Percentiles rank a stretch among this genome's conserved stretches.
phyloP scores from a whole-genome alignment of 345 rosid genomes.

The Punica granatum region DNA sequence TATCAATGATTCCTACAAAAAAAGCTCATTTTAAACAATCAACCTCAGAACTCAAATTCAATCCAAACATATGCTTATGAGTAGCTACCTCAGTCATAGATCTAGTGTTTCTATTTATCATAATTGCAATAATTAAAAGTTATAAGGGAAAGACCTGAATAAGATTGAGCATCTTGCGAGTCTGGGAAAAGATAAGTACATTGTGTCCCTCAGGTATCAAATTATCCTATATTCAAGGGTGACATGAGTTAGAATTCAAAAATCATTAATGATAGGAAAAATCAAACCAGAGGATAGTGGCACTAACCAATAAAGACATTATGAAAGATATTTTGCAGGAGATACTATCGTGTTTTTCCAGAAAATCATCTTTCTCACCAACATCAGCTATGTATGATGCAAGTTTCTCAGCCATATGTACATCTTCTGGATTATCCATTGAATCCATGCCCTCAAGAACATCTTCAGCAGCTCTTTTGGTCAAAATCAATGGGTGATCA shows the following conservation, averaged over 20 bases:
- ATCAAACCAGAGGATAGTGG: not conserved
- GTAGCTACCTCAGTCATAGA: not conserved
- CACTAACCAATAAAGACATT: conserved; percentile 67
- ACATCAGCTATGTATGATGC: conserved; percentile 85
- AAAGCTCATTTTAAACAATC: conserved; percentile 8
- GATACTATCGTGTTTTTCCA: conserved; percentile 63
- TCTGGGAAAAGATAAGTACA: conserved; percentile 92
- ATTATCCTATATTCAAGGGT: conserved; percentile 33
- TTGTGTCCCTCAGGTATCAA: conserved; percentile 89
- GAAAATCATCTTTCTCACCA: conserved; percentile 65
- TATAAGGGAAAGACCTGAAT: conserved; percentile 58
- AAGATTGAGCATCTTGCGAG: conserved; percentile 93
- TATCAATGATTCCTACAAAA: conserved; percentile 55
- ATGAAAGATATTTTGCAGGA: conserved; percentile 94
- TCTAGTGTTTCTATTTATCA: not conserved
- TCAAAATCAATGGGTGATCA: conserved; percentile 70
- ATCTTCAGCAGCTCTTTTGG: conserved; percentile 83
- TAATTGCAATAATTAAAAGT: not conserved
- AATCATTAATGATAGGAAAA: not conserved
- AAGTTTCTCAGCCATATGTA: conserved; percentile 71
- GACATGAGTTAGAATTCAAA: not conserved
- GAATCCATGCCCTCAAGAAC: conserved; percentile 92
- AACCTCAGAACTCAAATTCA: not conserved
- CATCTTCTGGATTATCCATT: conserved; percentile 62
- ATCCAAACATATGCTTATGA: not conserved